Evolutionary conservation across 2,329 filamentous ascomycete genomes (phyloP), one percentile per base, ranked within the genome.

Genomic region (Lecanosticta acicola): DNA sequence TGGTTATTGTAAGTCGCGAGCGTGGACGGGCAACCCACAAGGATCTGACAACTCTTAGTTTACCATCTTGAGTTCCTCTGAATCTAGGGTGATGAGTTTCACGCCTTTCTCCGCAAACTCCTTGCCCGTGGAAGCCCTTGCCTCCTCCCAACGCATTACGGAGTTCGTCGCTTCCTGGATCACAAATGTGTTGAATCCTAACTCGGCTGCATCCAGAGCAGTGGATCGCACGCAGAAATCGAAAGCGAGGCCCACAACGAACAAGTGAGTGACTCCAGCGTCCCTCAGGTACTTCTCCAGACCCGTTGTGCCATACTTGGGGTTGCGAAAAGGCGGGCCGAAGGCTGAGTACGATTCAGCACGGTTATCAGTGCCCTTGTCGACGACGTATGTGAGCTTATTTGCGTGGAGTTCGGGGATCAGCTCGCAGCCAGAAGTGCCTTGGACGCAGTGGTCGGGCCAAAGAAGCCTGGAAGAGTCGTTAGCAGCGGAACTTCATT

Each of bases 291-390:
- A 61, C 1, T 61, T 69, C 1, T 75, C 76, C 19, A 97, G 71
- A 11, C 82, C 81, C 59, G 78, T 83, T 59, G 69, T 80, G 19
- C 71, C 71, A 11, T 84, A 71, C 24, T 69, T 69, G 1, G 81
- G 80, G 4, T 74, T 74, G 32, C 68, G 68, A 58, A 96, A 91
- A 0, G 87, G 85, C 62, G 90, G 86, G 50, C 84, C 83, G 59
- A 98, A 97, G 0, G 84, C 89, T 51, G 85, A 91, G 69, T 96
- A 97, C 85, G 96, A 95, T 68, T 98, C 93, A 1, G 95, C 78
- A 36, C 77, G 72, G 36, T 73, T 65, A 62, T 88, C 76, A 61
- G 74, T 77, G 9, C 93, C 93, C 71, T 98, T 98, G 56, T 85
- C 77, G 11, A 96, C 69, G 20, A 88, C 71, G 29, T 68, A 57